Conservation (phyloP, 352 stramenopile genomes). For the Pythium phragmiticola region DNA sequence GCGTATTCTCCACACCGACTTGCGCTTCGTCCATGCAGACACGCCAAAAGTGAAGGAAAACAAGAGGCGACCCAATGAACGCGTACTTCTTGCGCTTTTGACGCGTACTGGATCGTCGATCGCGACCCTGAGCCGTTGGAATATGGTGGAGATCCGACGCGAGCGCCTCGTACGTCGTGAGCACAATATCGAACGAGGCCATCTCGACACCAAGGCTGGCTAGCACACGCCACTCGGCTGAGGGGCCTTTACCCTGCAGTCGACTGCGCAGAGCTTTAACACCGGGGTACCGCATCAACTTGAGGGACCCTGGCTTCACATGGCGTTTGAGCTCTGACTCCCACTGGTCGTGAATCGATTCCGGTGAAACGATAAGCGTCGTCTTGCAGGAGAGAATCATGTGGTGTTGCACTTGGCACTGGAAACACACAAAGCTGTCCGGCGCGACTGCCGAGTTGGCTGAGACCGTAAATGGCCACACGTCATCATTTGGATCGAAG, state of each 20-base stretch:
- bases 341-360: conserved; percentile 92
- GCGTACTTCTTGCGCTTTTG: conserved; percentile 74
- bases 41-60: conserved; percentile 85
- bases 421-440: conserved; percentile 57
- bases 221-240: conserved; percentile 55
- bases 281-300: conserved; percentile 54
- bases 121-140: conserved; percentile 32
- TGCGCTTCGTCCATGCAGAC: conserved; percentile 94
- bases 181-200: conserved; percentile 85
- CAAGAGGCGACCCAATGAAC: conserved; percentile 87
- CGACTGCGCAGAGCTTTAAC: conserved; percentile 45
- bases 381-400: conserved; percentile 52
- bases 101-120: conserved; percentile 58
- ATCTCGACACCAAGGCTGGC: conserved; percentile 44
- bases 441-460: background rate
- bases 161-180: conserved; percentile 91
- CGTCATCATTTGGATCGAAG: conserved; percentile 15
- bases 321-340: conserved; percentile 84
- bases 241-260: conserved; percentile 33
- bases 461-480: background rate
- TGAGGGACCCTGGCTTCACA: conserved; percentile 47
- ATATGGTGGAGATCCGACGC: conserved; percentile 81
- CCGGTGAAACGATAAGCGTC: conserved; percentile 92
- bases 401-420: conserved; percentile 47
- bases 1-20: conserved; percentile 78